Evolutionary conservation across 495 filamentous ascomycete species (phyloP).

Genomic region (Penicillium soppii): DNA sequence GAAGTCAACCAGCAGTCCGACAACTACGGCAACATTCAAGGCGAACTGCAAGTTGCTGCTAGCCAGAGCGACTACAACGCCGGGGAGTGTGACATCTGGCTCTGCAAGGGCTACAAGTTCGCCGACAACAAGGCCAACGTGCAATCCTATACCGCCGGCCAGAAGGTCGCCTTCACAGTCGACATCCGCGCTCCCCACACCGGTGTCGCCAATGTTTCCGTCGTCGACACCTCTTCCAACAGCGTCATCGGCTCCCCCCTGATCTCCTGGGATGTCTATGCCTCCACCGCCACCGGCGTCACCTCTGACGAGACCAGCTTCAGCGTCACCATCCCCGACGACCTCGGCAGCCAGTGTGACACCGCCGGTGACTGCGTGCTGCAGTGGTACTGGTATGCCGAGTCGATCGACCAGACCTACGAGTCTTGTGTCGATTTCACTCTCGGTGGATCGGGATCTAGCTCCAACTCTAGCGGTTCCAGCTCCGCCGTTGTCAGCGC

Average conservation of each 20-base stretch:
- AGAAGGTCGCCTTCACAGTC: conserved; percentile 58
- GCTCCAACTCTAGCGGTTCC: conserved; percentile 13
- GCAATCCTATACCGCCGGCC: conserved; percentile 57
- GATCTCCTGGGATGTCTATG: conserved; percentile 57
- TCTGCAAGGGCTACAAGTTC: conserved; percentile 73
- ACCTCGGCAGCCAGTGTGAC: conserved; percentile 54
- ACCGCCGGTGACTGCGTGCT: conserved; percentile 64
- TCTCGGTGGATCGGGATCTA: conserved; percentile 37
- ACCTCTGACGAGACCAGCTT: conserved; percentile 62
- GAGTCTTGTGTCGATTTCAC: conserved; percentile 73
- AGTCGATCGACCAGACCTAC: conserved; percentile 67
- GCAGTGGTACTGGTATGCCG: conserved; percentile 70
- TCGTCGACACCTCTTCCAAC: conserved; percentile 63
- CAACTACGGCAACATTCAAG: conserved; percentile 68
- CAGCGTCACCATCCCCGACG: conserved; percentile 61
- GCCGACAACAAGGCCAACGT: conserved; percentile 68
- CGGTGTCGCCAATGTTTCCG: conserved; percentile 67
- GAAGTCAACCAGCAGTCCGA: conserved; percentile 59
- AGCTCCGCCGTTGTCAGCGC: conserved; percentile 11
- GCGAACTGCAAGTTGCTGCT: conserved; percentile 57
- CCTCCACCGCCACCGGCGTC: conserved; percentile 45
- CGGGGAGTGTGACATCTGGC: conserved; percentile 60
- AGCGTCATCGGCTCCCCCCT: conserved; percentile 56
- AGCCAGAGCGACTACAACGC: conserved; percentile 57
- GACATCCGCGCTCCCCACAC: conserved; percentile 63